Evolutionary conservation across 2,329 filamentous ascomycete species (phyloP), one percentile per base, ranked within the genome.

Genomic region (Balansia obtecta): DNA sequence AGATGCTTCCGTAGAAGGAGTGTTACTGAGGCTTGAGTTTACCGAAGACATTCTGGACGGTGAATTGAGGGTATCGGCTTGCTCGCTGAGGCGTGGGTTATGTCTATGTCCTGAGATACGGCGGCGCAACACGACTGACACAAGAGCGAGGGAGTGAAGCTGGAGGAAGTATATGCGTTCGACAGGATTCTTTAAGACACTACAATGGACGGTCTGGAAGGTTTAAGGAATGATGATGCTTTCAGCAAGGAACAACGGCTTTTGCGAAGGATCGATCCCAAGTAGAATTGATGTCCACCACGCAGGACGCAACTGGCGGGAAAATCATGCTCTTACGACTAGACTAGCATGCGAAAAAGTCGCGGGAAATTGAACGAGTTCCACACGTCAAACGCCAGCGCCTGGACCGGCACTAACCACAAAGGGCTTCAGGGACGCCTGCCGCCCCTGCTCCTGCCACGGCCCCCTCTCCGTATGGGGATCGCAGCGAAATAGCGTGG

Each of bases 371-470:
- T 22, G 48, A 47, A 18, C 15, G 38, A 44, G 43, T 47, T 46
- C 49, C 43, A 46, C 49, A 40, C 48, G 16, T 27, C 38, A 47
- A 47, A 47, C 45, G 27, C 33, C 22, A 27, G 34, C 18, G 22
- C 45, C n/a, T 39, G 16, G 16, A 27, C 18, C 16, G 45, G 45
- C 45, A 15, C 45, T 47, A 30, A 30, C 33, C 7, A 47, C 16
- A 46, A 46, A 27, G 22, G 32, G 44, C 5, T n/a, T 46, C 44
- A 37, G 13, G 44, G 32, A n/a, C n/a, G n/a, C n/a, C n/a, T n/a
- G n/a, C n/a, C n/a, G 34, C 7, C 11, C 20, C 42, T 20, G 39
- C 39, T 12, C 12, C 12, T 42, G 40, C 40, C 40, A 4, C 10
- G n/a, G n/a, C n/a, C n/a, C n/a, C n/a, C n/a, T n/a, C 22, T 27